Evolutionary conservation across 2,329 filamentous ascomycete genomes (phyloP), one percentile per base, ranked within the genome.

Genomic region (Neopestalotiopsis sp.): DNA sequence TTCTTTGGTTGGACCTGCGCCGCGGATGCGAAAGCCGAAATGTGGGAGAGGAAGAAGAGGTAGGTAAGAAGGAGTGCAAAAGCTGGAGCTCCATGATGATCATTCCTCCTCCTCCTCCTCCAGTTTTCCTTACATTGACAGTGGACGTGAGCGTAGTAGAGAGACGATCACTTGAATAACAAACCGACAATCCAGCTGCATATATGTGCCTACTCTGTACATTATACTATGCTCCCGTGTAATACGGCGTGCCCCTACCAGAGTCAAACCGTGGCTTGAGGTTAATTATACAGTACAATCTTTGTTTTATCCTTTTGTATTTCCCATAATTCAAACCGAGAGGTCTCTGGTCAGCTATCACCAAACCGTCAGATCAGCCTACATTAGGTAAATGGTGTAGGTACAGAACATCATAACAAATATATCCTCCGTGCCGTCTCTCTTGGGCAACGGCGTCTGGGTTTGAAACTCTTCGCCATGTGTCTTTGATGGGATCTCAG

Each of bases 401-500:
- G 34, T 38, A 38, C 34, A 38, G 34, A 38, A 38, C 17, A 17
- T n/a, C 45, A 10, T 28, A 3, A 28, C 24, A 28, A 28, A 28
- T n/a, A 20, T 20, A 53, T 53, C 45, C 45, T 38, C 17, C 45
- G 45, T 53, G 45, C 17, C 45, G 45, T 20, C 45, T 9, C 24
- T 14, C 45, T 53, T 17, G 45, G 45, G 45, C 45, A 53, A 53
- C 45, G 45, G 45, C 45, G 45, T 53, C 45, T 24, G 45, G 45
- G 45, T 53, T 53, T 53, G 45, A 53, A 53, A 53, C 45, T 53
- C 45, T 53, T 53, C 45, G 45, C 45, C 45, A 53, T 53, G 45
- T 53, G 45, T 53, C 45, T 53, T 38, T 53, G 45, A 53, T 53
- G 45, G 45, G 45, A 53, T 53, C 45, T 53, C 45, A 53, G 45